phyloP scores from a whole-genome alignment of 1,284 basidiomycete genomes.

The Xanthoconium separans region DNA sequence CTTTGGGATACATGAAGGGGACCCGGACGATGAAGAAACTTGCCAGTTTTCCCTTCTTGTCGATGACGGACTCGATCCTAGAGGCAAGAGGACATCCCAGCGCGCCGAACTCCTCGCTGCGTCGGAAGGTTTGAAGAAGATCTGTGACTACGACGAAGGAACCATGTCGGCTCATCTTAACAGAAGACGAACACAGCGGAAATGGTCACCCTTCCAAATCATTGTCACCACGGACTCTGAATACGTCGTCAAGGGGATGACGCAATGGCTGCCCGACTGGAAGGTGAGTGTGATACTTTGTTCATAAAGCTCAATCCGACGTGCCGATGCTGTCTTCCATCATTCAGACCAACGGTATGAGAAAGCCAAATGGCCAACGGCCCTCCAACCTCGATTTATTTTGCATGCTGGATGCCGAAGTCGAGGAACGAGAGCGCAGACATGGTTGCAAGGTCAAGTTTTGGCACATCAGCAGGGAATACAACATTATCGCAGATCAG shows the following conservation, averaged over 20 bases:
- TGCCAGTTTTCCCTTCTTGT: conserved; percentile 22
- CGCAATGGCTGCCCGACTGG: conserved; percentile 37
- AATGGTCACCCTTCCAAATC: background rate
- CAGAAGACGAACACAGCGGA: too few species aligned
- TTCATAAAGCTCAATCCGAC: background rate
- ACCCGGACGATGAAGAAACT: background rate
- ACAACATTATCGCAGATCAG: background rate
- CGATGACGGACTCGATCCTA: conserved; percentile 25
- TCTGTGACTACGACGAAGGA: background rate
- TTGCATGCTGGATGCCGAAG: background rate
- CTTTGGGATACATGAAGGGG: background rate
- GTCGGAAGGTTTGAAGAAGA: conserved; percentile 12
- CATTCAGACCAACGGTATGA: conserved; percentile 4
- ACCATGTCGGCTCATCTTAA: too few species aligned
- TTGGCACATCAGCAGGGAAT: background rate
- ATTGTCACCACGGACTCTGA: conserved; percentile 35
- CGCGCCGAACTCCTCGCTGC: conserved; percentile 39
- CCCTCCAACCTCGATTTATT: conserved; percentile 16
- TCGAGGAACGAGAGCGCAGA: background rate
- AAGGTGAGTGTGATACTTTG: conserved; percentile 19
- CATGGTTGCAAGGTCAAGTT: background rate
- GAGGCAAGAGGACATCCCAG: conserved; percentile 30
- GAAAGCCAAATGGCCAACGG: conserved; percentile 1
- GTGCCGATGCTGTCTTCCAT: background rate
- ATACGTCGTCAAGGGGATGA: conserved; percentile 38